Conservation (phyloP, 2,329 filamentous ascomycete genomes). For the Sphaerulina vaccinii region DNA sequence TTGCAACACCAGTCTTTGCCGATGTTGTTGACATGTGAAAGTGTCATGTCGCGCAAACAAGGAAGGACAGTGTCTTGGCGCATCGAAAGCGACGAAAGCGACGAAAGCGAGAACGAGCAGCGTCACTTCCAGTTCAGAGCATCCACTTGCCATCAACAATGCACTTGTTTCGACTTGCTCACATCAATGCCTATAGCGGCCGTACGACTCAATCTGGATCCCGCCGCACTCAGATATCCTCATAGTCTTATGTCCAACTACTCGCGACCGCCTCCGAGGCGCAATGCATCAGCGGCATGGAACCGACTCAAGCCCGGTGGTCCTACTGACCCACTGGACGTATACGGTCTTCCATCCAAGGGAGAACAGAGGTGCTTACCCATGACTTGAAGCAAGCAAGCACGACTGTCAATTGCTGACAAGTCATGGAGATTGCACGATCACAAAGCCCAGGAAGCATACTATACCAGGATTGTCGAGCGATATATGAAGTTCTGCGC, state of each 20-base stretch:
- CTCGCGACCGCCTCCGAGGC: constrained; percentile 32
- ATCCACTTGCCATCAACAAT: background rate
- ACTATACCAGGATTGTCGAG: constrained; percentile 83
- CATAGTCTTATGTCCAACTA: constrained; percentile 25
- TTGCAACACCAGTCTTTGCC: no score
- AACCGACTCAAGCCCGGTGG: constrained; percentile 67
- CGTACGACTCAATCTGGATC: constrained; percentile 2
- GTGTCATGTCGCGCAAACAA: constrained; percentile 3
- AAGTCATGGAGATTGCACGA: constrained; percentile 50
- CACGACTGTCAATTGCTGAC: constrained; percentile 17
- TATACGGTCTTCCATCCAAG: constrained; percentile 83
- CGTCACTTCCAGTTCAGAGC: no score
- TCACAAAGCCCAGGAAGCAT: constrained; percentile 74
- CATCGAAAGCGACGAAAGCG: background rate
- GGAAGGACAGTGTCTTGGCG: background rate
- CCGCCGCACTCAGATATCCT: constrained; percentile 1
- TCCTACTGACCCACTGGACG: constrained; percentile 73
- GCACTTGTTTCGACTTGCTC: background rate
- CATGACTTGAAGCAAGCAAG: background rate
- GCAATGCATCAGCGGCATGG: constrained; percentile 58
- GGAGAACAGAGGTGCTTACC: constrained; percentile 72
- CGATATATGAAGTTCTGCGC: constrained; percentile 89
- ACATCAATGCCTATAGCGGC: background rate
- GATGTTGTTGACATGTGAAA: no score
- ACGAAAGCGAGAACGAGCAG: constrained; percentile 11